These are phyloP conservation scores for Chalciporus pseudorubinellus DNA, from an alignment of 768 basidiomycete genomes.

Conservation along the genomic window DNA sequence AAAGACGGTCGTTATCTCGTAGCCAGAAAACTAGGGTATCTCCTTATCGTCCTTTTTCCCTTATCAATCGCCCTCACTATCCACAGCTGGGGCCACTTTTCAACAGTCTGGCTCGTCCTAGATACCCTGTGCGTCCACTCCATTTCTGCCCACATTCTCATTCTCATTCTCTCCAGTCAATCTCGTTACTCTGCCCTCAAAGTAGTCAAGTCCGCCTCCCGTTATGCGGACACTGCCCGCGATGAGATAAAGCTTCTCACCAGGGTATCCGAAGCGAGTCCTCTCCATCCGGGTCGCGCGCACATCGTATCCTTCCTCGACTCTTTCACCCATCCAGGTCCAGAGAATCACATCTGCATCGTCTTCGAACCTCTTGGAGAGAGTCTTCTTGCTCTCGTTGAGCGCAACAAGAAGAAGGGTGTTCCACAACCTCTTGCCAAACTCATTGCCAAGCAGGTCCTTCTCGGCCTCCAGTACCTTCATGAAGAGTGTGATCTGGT, in stretches of 20 bases:
- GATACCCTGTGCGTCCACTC: conserved; percentile 60
- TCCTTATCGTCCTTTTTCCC: conserved; percentile 4
- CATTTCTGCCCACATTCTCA: conserved; percentile 1
- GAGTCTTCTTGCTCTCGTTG: conserved; percentile 69
- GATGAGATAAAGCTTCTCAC: conserved; percentile 94
- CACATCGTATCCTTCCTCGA: conserved; percentile 90
- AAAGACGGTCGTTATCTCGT: conserved; percentile 82
- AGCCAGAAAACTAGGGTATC: conserved; percentile 85
- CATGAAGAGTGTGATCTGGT: conserved; percentile 92
- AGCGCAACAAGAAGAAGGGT: conserved; percentile 79
- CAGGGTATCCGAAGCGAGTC: conserved; percentile 67
- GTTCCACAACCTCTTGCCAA: conserved; percentile 82
- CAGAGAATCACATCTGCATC: conserved; percentile 84
- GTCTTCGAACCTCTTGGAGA: conserved; percentile 87
- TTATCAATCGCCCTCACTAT: conserved; percentile 13
- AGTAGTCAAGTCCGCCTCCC: conserved; percentile 90
- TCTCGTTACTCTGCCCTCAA: conserved; percentile 86
- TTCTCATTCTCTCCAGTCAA: conserved; percentile 43
- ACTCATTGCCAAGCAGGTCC: conserved; percentile 79
- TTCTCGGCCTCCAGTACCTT: conserved; percentile 87
- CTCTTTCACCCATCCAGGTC: conserved; percentile 76
- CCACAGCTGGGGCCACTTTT: conserved; percentile 89
- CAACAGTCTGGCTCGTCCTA: conserved; percentile 89
- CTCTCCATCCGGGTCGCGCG: conserved; percentile 71
- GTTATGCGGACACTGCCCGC: conserved; percentile 94